These are phyloP conservation scores for Globisporangium spiculum DNA, from an alignment of 352 stramenopile species.

Conservation along the genomic window DNA sequence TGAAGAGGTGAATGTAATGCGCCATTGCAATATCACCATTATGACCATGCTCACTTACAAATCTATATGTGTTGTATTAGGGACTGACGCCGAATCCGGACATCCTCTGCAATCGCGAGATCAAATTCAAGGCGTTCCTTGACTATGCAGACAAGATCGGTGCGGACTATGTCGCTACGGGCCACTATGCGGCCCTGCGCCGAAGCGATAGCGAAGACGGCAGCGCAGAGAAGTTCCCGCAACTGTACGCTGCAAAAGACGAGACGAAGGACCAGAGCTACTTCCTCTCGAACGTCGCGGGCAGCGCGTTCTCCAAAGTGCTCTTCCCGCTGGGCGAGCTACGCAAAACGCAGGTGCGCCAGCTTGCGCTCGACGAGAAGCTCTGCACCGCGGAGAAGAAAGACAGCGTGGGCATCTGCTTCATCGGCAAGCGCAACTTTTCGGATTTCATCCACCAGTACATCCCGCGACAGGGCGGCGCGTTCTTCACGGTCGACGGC, in stretches of 20 bases:
- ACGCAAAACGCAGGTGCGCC: conserved; percentile 89
- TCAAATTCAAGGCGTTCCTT: conserved; percentile 98
- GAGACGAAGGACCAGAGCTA: conserved; percentile 96
- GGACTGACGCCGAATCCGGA: conserved; percentile 92
- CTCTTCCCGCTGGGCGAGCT: conserved; percentile 95
- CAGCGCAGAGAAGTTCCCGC: conserved; percentile 21
- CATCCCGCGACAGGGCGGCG: conserved; percentile 62
- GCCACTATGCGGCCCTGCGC: conserved; percentile 92
- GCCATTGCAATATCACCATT: background rate
- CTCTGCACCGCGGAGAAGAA: conserved; percentile 91
- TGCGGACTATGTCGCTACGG: conserved; percentile 93
- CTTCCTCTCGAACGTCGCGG: conserved; percentile 91
- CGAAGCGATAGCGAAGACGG: conserved; percentile 1
- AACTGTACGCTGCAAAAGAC: conserved; percentile 87
- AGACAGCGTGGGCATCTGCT: conserved; percentile 98
- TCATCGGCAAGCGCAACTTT: conserved; percentile 96
- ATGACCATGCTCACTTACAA: background rate
- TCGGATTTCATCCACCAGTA: conserved; percentile 93
- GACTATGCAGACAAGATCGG: conserved; percentile 85
- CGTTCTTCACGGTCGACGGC: conserved; percentile 79
- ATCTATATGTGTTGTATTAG: conserved; percentile 5
- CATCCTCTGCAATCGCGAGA: conserved; percentile 96
- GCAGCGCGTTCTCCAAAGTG: conserved; percentile 76
- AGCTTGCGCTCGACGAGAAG: conserved; percentile 76
- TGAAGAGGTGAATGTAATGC: conserved; percentile 32